Conservation (phyloP, 192 early-diverging fungal genomes). For the Coemansia sp. region DNA sequence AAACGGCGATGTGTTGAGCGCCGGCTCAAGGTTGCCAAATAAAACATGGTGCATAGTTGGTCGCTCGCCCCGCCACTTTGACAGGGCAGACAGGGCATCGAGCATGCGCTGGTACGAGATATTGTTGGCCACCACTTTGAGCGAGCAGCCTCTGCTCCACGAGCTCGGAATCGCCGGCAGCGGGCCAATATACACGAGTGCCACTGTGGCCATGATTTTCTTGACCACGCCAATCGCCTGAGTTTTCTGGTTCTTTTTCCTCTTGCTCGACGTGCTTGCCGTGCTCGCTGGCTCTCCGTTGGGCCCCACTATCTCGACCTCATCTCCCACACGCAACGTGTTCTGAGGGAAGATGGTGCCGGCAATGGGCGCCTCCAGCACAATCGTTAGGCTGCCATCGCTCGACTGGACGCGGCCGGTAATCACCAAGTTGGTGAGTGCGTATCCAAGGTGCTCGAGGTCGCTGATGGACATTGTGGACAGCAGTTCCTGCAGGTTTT, state of each 20-base stretch:
- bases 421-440: constrained; percentile 61
- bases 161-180: constrained; percentile 51
- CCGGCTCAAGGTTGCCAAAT: constrained; percentile 46
- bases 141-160: constrained; percentile 59
- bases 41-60: constrained; percentile 46
- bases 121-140: constrained; percentile 59
- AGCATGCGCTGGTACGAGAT: constrained; percentile 49
- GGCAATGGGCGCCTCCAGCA: constrained; percentile 58
- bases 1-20: constrained; percentile 15
- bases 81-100: constrained; percentile 30
- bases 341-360: constrained; percentile 60
- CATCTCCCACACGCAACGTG: constrained; percentile 66
- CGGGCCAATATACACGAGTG: constrained; percentile 65
- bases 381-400: not conserved
- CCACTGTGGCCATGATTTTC: constrained; percentile 56
- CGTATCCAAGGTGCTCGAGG: constrained; percentile 54
- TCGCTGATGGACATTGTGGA: constrained; percentile 1
- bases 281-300: not conserved
- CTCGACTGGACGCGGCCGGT: constrained; percentile 9
- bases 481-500: constrained; percentile 3
- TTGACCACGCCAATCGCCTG: constrained; percentile 57
- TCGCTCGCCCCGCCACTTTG: constrained; percentile 2
- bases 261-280: not conserved
- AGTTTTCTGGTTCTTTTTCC: not conserved
- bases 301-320: constrained; percentile 56